Base-by-base conservation (phyloP, 1,139 yeast species). In the Yamadazyma kanchanaburiensis region DNA sequence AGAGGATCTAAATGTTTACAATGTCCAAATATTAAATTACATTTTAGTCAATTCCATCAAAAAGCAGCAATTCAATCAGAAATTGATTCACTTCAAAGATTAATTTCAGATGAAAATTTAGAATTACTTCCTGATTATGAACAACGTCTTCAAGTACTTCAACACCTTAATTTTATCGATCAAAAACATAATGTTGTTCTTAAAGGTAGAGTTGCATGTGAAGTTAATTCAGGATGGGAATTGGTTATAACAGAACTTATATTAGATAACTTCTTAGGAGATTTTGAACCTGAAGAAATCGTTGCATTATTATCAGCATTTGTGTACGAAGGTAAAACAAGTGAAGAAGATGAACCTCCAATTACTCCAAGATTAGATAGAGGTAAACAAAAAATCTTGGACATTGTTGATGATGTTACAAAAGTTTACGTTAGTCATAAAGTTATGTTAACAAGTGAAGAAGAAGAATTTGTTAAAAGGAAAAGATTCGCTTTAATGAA, bases 81-180 rank as follows among this genome's bases (percentile, higher is more conserved):
- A 39, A 78, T 88, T 13, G 72, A 63, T 4, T 57, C 66, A 0
- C 58, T 88, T 43, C 75, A 79, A 46, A 67, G 70, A 28, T 60
- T 82, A 28, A 72, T 88, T 39, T 80, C 94, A 1, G 95, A 86
- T 40, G 95, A 89, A 45, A 94, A 89, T 46, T 64, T 94, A 49
- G 96, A 86, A 40, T 64, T 94, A 31, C 65, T 91, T 26, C 98
- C 98, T 1, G 96, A 91, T 53, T 91, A 91, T 51, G 94, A 88
- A 46, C 95, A 87, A 54, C 74, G 98, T 46, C 63, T 91, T 27
- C 72, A 70, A 26, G 95, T 91, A 4, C 66, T 91, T 37, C 75
- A 78, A 46, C 75, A 75, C 15, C 65, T 88, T 17, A 86, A 78
- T 11, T 94, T 84, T 51, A 80, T 94, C 31, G 96, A 91, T 48